These are phyloP conservation scores for Aspergillus caelatus DNA, from an alignment of 2,329 filamentous ascomycete species.

Conservation along the genomic window DNA sequence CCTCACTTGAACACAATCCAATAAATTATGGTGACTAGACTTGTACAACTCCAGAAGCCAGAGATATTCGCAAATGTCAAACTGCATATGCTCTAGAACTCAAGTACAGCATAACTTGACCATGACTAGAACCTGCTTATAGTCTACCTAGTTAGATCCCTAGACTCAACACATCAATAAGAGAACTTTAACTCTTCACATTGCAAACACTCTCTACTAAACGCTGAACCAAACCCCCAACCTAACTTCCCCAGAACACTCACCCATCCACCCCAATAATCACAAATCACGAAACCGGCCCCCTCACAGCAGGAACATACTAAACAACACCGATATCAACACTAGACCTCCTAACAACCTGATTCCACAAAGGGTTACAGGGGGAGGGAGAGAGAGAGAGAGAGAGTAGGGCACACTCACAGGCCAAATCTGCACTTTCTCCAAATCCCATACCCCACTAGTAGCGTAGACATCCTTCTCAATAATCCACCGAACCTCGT, in stretches of 20 bases:
- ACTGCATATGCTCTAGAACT: no score
- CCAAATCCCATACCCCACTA: slow-evolving; percentile 25
- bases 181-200: no score
- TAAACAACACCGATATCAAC: neutral
- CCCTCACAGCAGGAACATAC: neutral
- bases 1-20: neutral
- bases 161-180: no score
- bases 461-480: slow-evolving; percentile 21
- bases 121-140: no score
- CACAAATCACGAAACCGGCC: neutral
- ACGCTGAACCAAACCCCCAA: no score
- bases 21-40: neutral
- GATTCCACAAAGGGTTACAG: neutral
- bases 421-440: slow-evolving; percentile 20
- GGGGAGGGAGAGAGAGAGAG: neutral
- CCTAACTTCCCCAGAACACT: no score
- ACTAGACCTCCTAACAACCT: neutral
- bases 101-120: no score
- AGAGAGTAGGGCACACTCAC: neutral
- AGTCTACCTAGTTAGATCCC: no score
- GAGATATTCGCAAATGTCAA: neutral
- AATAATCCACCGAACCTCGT: slow-evolving; percentile 21
- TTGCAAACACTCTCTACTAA: no score
- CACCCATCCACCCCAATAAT: no score
- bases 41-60: neutral